A percentile compares a stretch with the other conserved stretches of the same genome.
phyloP scores from a whole-genome alignment of 2,329 filamentous ascomycete species.

The Stemphylium lycopersici region DNA sequence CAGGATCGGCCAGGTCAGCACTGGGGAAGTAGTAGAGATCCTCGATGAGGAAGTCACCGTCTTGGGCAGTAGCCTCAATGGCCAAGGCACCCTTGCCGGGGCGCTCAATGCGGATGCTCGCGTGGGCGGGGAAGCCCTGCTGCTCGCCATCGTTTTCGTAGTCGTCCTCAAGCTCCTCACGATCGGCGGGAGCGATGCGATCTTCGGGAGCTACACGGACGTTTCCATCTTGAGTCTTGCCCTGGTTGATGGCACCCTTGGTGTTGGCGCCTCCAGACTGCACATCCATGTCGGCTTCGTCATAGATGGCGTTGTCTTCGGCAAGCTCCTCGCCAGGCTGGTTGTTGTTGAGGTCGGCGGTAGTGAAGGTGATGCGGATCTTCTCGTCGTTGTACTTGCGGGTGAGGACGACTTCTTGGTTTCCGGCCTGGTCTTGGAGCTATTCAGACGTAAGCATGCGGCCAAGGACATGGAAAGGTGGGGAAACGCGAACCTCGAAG shows the following conservation, averaged over 20 bases:
- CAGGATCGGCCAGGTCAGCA: constrained; percentile 75
- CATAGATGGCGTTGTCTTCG: constrained; percentile 57
- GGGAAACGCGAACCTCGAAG: constrained; percentile 67
- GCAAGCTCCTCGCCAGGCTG: constrained; percentile 54
- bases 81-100: constrained; percentile 81
- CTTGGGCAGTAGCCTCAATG: constrained; percentile 84
- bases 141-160: constrained; percentile 60
- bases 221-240: constrained; percentile 57
- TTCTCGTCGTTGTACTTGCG: constrained; percentile 87
- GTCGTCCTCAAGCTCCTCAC: constrained; percentile 63
- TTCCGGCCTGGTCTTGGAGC: constrained; percentile 76
- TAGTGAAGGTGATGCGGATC: constrained; percentile 85
- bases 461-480: too few relatives aligned
- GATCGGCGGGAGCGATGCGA: constrained; percentile 62
- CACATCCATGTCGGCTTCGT: constrained; percentile 49
- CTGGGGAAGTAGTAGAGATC: constrained; percentile 89
- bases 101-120: constrained; percentile 90
- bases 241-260: constrained; percentile 63
- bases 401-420: constrained; percentile 85
- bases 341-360: constrained; percentile 73
- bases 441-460: constrained; percentile 30
- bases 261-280: constrained; percentile 64
- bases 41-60: constrained; percentile 85
- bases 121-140: constrained; percentile 74
- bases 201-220: constrained; percentile 63